Evolutionary conservation across 2,329 filamentous ascomycete genomes (phyloP).

Genomic region (Conoideocrella luteorostrata): DNA sequence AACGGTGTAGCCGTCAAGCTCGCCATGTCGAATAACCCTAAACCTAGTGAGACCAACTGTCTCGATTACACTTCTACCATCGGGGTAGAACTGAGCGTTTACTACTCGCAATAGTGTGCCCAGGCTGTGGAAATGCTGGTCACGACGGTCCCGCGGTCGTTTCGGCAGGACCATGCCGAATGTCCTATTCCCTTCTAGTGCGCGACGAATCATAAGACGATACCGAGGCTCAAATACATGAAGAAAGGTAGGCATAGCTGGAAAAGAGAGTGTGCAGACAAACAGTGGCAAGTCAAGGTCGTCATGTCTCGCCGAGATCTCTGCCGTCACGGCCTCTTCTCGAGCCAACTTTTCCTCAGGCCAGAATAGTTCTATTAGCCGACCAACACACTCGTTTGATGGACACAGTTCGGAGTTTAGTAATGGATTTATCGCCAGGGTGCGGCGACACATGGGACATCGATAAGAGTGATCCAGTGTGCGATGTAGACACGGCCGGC

Average conservation of each 20-base stretch:
- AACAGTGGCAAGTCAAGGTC: conserved; percentile 66
- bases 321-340: conserved; percentile 45
- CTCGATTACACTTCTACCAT: conserved; percentile 77
- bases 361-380: conserved; percentile 63
- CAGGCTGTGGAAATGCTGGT: conserved; percentile 56
- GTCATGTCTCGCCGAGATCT: conserved; percentile 49
- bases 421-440: conserved; percentile 45
- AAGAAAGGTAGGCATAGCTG: conserved; percentile 75
- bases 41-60: conserved; percentile 73
- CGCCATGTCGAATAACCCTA: conserved; percentile 56
- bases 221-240: conserved; percentile 93
- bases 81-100: conserved; percentile 64
- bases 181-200: conserved; percentile 63
- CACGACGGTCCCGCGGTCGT: conserved; percentile 31
- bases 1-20: conserved; percentile 70
- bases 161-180: conserved; percentile 84
- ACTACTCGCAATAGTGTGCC: conserved; percentile 75
- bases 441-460: conserved; percentile 74
- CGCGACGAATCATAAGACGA: conserved; percentile 78
- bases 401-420: conserved; percentile 35
- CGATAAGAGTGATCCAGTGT: conserved; percentile 70
- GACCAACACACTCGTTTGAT: conserved; percentile 56
- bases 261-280: conserved; percentile 75
- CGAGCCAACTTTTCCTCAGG: conserved; percentile 56
- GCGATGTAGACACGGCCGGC: conserved; percentile 69